phyloP scores from a whole-genome alignment of 306 rosid genomes.

The Corylus heterophylla region DNA sequence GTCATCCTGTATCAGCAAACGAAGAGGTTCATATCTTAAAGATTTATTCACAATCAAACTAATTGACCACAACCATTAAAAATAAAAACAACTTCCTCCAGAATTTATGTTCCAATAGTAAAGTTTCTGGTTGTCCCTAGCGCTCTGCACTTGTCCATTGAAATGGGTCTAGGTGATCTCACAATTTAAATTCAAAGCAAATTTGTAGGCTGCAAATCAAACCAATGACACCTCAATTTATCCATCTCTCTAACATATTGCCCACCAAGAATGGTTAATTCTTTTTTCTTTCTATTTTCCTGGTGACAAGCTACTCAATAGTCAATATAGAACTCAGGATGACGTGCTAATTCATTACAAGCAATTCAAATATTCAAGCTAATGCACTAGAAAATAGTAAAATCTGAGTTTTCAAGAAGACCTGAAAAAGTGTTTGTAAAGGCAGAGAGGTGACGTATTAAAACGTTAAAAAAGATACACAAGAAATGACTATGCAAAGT shows the following conservation, averaged over 20 bases:
- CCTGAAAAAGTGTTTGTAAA: too few species aligned
- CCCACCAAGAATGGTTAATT: too few species aligned
- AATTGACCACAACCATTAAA: not conserved
- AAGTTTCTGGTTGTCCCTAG: not conserved
- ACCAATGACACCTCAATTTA: not conserved
- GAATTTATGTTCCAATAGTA: not conserved
- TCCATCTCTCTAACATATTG: too few species aligned
- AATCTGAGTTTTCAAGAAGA: not conserved
- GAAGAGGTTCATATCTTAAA: not conserved
- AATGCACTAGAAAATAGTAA: not conserved
- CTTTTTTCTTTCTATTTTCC: too few species aligned
- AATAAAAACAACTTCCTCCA: not conserved
- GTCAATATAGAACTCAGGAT: too few species aligned
- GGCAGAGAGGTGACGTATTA: too few species aligned
- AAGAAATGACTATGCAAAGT: too few species aligned
- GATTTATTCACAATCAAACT: not conserved
- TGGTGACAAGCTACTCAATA: too few species aligned
- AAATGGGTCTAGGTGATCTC: too few species aligned
- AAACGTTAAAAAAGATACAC: too few species aligned
- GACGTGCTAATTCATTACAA: not conserved
- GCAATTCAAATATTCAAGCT: not conserved
- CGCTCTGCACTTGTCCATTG: not conserved
- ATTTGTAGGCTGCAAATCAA: not conserved
- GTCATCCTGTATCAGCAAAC: slow-evolving; percentile 65
- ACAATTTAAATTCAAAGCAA: too few species aligned